Evolutionary conservation across 805 yeast genomes (phyloP).

Genomic region (Hanseniaspora hatyaiensis): DNA sequence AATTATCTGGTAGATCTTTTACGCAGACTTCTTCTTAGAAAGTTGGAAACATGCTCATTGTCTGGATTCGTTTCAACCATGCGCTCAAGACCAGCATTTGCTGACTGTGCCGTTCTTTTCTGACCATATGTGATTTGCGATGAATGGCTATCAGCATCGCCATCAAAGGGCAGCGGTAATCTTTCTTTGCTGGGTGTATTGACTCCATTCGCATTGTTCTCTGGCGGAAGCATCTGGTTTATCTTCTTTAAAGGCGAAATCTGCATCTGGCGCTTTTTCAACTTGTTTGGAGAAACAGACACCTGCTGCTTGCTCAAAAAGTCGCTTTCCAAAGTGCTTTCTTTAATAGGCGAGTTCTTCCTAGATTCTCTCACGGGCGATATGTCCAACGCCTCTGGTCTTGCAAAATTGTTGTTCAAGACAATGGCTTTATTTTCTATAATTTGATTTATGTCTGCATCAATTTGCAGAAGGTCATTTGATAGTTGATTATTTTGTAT

Average conservation of each 20-base stretch:
- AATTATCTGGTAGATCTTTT: conserved; percentile 3
- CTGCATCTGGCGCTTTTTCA: not conserved
- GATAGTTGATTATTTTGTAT: not conserved
- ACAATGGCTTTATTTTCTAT: not conserved
- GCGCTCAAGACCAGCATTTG: not conserved
- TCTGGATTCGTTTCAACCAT: not conserved
- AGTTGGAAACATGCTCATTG: no score
- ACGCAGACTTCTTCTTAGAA: conserved; percentile 3
- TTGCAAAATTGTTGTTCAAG: not conserved
- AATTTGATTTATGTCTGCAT: no score
- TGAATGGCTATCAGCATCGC: not conserved
- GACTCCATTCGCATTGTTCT: no score
- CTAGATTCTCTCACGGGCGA: not conserved
- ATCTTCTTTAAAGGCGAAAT: conserved; percentile 1
- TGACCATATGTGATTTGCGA: conserved; percentile 3
- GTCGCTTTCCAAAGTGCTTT: not conserved
- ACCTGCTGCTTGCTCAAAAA: not conserved
- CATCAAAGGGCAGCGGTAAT: not conserved
- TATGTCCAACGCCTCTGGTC: conserved; percentile 11
- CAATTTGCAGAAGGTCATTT: not conserved
- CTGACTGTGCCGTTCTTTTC: not conserved
- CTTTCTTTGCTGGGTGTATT: not conserved
- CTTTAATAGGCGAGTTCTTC: not conserved
- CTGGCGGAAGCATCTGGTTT: no score
- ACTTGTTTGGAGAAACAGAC: not conserved